These are phyloP conservation scores for Phaeophleospora eucalypticola DNA, from an alignment of 2,329 filamentous ascomycete genomes.

Conservation along the genomic window DNA sequence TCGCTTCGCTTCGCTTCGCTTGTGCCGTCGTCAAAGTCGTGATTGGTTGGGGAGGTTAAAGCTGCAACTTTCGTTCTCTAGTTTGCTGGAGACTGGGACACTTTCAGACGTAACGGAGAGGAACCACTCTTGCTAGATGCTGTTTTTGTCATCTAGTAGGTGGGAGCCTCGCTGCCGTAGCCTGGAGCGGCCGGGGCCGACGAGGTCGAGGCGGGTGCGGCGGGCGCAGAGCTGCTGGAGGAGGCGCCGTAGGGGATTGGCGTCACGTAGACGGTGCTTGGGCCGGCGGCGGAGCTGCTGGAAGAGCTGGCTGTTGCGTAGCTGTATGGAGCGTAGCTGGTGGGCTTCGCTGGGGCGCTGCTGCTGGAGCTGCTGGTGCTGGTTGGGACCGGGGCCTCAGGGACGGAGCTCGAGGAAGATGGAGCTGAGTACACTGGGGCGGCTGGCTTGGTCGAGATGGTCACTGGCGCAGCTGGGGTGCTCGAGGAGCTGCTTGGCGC, in stretches of 20 bases:
- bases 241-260: constrained; percentile 6
- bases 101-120: not conserved
- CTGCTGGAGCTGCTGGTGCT: not conserved
- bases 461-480: constrained; percentile 3
- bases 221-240: not conserved
- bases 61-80: constrained; percentile 3
- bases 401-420: not conserved
- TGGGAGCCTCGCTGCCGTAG: not conserved
- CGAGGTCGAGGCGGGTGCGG: constrained; percentile 3
- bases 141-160: constrained; percentile 7
- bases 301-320: constrained; percentile 10
- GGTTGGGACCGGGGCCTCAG: not conserved
- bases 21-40: constrained; percentile 14
- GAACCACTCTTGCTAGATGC: no score
- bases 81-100: not conserved
- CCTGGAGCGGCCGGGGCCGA: constrained; percentile 4
- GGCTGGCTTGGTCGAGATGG: not conserved
- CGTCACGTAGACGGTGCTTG: constrained; percentile 14
- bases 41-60: constrained; percentile 3
- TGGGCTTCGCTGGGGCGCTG: not conserved
- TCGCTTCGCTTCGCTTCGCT: constrained; percentile 3
- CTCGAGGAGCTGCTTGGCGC: constrained; percentile 5
- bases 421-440: not conserved
- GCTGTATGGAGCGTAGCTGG: constrained; percentile 7
- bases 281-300: constrained; percentile 2